A percentile compares a stretch with the other conserved stretches of the same genome.
Evolutionary conservation across 257 asterid species (phyloP).

Genomic region (Schizonepeta tenuifolia): DNA sequence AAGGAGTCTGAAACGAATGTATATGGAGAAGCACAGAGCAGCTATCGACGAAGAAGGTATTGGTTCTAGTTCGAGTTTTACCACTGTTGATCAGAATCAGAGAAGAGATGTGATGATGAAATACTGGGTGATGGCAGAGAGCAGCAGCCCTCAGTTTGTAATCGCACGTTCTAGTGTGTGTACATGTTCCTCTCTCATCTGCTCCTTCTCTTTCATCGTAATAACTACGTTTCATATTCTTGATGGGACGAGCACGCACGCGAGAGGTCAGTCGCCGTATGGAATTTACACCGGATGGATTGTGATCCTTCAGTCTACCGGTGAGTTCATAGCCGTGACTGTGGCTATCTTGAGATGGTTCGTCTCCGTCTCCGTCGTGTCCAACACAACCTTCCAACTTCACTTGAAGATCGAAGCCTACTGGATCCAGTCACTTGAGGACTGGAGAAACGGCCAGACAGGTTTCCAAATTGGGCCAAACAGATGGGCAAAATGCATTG

Average conservation of each 20-base stretch:
- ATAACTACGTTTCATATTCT: not conserved
- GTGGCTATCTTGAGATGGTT: conserved; percentile 16
- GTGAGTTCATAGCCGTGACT: not conserved
- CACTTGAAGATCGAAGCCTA: not conserved
- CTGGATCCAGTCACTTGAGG: conserved; percentile 9
- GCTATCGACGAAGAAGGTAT: too few relatives aligned
- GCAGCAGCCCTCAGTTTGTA: conserved; percentile 41
- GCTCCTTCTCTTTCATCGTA: not conserved
- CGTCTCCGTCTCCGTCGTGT: too few relatives aligned
- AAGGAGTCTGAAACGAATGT: too few relatives aligned
- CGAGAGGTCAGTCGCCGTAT: not conserved
- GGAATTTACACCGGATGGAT: conserved; percentile 20
- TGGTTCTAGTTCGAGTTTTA: too few relatives aligned
- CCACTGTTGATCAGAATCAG: too few relatives aligned
- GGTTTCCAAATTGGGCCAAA: not conserved
- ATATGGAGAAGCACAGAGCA: too few relatives aligned
- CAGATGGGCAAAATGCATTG: not conserved
- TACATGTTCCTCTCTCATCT: conserved; percentile 17
- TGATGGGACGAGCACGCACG: not conserved
- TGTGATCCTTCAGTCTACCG: not conserved
- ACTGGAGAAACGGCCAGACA: conserved; percentile 16
- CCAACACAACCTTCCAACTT: not conserved
- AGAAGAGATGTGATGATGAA: conserved; percentile 10
- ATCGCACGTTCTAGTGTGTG: conserved; percentile 34
- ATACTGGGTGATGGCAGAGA: conserved; percentile 30